These are phyloP conservation scores for Arthroderma sp. DNA, from an alignment of 2,329 filamentous ascomycete species.

Conservation along the genomic window DNA sequence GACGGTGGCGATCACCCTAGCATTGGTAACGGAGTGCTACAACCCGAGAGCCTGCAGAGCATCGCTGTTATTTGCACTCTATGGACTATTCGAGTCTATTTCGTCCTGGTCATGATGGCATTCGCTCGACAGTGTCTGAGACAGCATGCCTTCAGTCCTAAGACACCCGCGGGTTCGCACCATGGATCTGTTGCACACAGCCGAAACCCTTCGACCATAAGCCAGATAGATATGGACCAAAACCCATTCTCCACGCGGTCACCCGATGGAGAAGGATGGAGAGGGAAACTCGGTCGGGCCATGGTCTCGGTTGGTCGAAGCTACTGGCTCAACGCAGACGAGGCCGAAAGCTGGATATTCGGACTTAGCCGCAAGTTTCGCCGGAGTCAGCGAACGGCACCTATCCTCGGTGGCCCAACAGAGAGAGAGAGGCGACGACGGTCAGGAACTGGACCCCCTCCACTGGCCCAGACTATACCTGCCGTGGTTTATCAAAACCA, in stretches of 20 bases:
- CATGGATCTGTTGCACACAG: conserved; percentile 18
- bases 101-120: conserved; percentile 68
- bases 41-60: conserved; percentile 58
- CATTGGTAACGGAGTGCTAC: conserved; percentile 51
- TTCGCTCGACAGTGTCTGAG: conserved; percentile 67
- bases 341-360: conserved; percentile 54
- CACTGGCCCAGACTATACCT: conserved; percentile 19
- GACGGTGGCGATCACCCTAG: conserved; percentile 24
- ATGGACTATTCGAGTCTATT: conserved; percentile 68
- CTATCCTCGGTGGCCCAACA: conserved; percentile 28
- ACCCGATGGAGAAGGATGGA: conserved; percentile 66
- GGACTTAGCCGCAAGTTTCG: conserved; percentile 50
- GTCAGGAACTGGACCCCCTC: conserved; percentile 46
- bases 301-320: conserved; percentile 61
- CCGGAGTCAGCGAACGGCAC: conserved; percentile 24
- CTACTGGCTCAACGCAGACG: conserved; percentile 66
- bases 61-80: conserved; percentile 62
- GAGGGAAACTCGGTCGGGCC: conserved; percentile 61
- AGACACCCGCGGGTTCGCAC: conserved; percentile 20
- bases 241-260: conserved; percentile 58
- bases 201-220: conserved; percentile 34
- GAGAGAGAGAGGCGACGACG: conserved; percentile 49
- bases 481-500: too few relatives aligned
- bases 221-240: conserved; percentile 35
- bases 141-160: conserved; percentile 47